Percentiles rank a stretch among this genome's conserved stretches.
phyloP scores from a whole-genome alignment of 805 yeast genomes.

The Wickerhamomyces alni region DNA sequence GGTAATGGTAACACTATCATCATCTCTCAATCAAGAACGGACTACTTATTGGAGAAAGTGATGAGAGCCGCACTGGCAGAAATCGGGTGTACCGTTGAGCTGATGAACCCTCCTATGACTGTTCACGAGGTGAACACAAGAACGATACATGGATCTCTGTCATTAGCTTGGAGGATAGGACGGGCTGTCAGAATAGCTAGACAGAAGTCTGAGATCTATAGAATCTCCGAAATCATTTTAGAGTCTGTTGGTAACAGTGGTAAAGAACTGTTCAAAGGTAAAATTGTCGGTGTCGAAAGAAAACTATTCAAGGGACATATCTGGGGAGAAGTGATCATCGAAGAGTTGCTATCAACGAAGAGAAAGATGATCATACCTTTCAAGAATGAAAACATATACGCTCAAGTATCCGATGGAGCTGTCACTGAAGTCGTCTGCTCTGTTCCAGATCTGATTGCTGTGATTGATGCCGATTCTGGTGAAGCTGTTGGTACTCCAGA shows the following conservation, averaged over 20 bases:
- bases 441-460: slow-evolving; percentile 42
- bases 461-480: slow-evolving; percentile 36
- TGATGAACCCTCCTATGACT: slow-evolving; percentile 26
- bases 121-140: slow-evolving; percentile 21
- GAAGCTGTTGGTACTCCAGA: slow-evolving; percentile 46
- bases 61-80: slow-evolving; percentile 38
- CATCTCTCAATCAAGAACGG: slow-evolving; percentile 27
- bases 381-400: slow-evolving; percentile 41
- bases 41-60: slow-evolving; percentile 29
- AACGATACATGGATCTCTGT: slow-evolving; percentile 27
- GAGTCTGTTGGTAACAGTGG: slow-evolving; percentile 34
- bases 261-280: slow-evolving; percentile 32
- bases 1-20: slow-evolving; percentile 37
- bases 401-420: slow-evolving; percentile 19
- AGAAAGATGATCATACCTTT: slow-evolving; percentile 33
- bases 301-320: slow-evolving; percentile 36
- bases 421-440: slow-evolving; percentile 26
- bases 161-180: slow-evolving; percentile 43
- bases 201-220: slow-evolving; percentile 30
- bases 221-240: slow-evolving; percentile 29
- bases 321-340: slow-evolving; percentile 25
- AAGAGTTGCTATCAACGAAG: slow-evolving; percentile 1
- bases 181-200: slow-evolving; percentile 34
- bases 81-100: slow-evolving; percentile 35
- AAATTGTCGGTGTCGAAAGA: slow-evolving; percentile 37